A percentile compares a stretch with the other conserved stretches of the same genome.
phyloP scores from a whole-genome alignment of 345 rosid species.

The Lepidium sativum region DNA sequence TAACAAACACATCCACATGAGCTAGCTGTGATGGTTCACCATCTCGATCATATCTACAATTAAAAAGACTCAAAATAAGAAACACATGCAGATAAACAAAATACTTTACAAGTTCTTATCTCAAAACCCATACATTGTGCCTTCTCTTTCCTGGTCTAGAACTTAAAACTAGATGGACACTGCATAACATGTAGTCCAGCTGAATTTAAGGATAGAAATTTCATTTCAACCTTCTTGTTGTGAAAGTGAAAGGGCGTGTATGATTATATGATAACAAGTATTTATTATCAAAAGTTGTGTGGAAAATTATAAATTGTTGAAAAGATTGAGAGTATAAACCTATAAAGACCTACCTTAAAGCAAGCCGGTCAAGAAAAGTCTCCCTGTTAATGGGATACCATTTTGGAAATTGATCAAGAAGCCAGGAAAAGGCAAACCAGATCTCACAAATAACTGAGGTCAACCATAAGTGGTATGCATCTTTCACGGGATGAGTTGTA shows the following conservation, averaged over 20 bases:
- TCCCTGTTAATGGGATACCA: slow-evolving; percentile 92
- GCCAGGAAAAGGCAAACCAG: slow-evolving; percentile 99
- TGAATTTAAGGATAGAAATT: not conserved
- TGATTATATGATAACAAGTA: slow-evolving; percentile 34
- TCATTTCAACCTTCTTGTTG: not conserved
- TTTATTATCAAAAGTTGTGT: slow-evolving; percentile 43
- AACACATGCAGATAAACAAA: not conserved
- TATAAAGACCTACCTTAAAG: slow-evolving; percentile 50
- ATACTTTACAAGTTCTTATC: not conserved
- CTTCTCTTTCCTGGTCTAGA: no score
- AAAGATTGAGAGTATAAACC: not conserved
- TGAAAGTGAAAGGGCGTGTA: not conserved
- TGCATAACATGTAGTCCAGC: not conserved
- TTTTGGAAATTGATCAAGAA: slow-evolving; percentile 96
- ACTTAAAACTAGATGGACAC: not conserved
- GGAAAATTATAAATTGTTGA: slow-evolving; percentile 43
- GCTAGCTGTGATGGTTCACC: slow-evolving; percentile 94
- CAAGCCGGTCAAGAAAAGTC: slow-evolving; percentile 87
- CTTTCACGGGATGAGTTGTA: slow-evolving; percentile 74
- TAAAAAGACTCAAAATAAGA: not conserved
- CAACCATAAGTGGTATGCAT: slow-evolving; percentile 84
- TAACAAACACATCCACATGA: slow-evolving; percentile 90
- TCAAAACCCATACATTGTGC: not conserved
- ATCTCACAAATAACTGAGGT: slow-evolving; percentile 95
- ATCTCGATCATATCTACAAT: slow-evolving; percentile 76